Evolutionary conservation across 495 filamentous ascomycete species (phyloP).

Genomic region (Entonaema liquescens): DNA sequence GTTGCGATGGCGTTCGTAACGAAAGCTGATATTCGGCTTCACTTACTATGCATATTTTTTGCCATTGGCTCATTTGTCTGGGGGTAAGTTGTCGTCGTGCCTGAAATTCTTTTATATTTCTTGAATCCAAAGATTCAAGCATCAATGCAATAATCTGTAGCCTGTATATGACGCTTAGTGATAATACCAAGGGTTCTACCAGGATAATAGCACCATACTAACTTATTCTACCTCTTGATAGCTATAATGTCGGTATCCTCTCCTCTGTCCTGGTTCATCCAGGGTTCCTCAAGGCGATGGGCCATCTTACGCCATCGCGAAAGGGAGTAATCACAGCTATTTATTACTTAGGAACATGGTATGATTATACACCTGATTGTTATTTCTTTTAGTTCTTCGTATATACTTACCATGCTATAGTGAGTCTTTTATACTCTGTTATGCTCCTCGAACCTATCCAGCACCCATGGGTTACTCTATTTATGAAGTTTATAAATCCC

Average conservation of each 20-base stretch:
- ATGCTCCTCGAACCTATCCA: too few relatives aligned
- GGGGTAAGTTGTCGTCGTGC: constrained; percentile 54
- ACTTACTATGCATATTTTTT: constrained; percentile 60
- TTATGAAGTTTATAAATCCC: background rate
- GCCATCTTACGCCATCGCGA: constrained; percentile 51
- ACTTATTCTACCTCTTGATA: constrained; percentile 27
- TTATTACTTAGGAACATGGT: constrained; percentile 66
- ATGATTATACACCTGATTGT: background rate
- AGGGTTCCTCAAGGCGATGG: constrained; percentile 57
- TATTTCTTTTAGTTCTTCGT: background rate
- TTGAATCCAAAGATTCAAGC: too few relatives aligned
- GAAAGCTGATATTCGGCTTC: constrained; percentile 55
- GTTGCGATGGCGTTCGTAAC: constrained; percentile 39
- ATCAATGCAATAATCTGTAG: too few relatives aligned
- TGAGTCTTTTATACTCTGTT: constrained; percentile 10
- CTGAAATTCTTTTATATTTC: too few relatives aligned
- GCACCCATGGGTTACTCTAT: too few relatives aligned
- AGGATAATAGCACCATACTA: background rate
- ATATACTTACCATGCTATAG: constrained; percentile 14
- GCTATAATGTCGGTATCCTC: constrained; percentile 66
- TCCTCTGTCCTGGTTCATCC: constrained; percentile 64
- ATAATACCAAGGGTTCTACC: too few relatives aligned
- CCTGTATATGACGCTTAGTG: too few relatives aligned
- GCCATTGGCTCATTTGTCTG: constrained; percentile 66
- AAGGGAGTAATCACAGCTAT: constrained; percentile 64